Percentiles rank a stretch among this genome's conserved stretches.
Conservation (phyloP, 2,329 filamentous ascomycete genomes). For the Graphilbum ipis-grandicollis region DNA sequence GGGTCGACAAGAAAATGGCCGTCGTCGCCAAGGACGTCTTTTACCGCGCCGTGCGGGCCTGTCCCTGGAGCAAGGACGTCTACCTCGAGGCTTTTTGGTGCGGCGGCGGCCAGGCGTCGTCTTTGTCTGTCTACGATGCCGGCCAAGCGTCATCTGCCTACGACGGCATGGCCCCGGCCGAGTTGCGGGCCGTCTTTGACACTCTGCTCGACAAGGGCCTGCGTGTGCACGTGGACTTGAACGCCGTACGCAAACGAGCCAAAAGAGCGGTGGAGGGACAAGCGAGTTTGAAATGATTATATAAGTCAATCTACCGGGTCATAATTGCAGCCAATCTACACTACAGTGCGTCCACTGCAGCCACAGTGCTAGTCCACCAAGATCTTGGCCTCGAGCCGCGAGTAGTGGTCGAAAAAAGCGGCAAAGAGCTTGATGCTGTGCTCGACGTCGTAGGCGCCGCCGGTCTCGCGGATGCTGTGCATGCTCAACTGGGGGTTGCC, state of each 20-base stretch:
- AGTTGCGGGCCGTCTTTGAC: conserved; percentile 25
- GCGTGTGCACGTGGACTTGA: conserved; percentile 10
- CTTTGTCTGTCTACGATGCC: conserved; percentile 16
- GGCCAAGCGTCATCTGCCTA: too few relatives aligned
- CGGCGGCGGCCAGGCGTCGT: conserved; percentile 2
- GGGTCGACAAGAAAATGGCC: conserved; percentile 3
- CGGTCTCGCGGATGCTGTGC: conserved; percentile 92
- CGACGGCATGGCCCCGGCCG: conserved; percentile 23
- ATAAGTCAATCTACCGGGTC: too few relatives aligned
- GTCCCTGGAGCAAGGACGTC: conserved; percentile 30
- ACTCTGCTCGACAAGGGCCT: conserved; percentile 8
- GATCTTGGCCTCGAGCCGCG: conserved; percentile 67
- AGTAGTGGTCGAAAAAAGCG: conserved; percentile 73
- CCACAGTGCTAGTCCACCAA: conserved; percentile 53
- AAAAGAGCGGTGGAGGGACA: not conserved
- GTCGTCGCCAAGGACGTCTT: conserved; percentile 25
- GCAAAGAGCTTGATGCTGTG: conserved; percentile 75
- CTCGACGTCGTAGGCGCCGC: conserved; percentile 73
- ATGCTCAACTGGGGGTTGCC: conserved; percentile 91
- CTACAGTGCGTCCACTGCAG: too few relatives aligned
- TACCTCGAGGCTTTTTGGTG: conserved; percentile 31
- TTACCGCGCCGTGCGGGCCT: conserved; percentile 27
- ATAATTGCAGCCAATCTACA: too few relatives aligned
- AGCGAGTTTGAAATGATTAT: too few relatives aligned
- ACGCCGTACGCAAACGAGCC: conserved; percentile 4